Base-by-base conservation (phyloP, 257 asterid genomes). In the Solanum virginianum region DNA sequence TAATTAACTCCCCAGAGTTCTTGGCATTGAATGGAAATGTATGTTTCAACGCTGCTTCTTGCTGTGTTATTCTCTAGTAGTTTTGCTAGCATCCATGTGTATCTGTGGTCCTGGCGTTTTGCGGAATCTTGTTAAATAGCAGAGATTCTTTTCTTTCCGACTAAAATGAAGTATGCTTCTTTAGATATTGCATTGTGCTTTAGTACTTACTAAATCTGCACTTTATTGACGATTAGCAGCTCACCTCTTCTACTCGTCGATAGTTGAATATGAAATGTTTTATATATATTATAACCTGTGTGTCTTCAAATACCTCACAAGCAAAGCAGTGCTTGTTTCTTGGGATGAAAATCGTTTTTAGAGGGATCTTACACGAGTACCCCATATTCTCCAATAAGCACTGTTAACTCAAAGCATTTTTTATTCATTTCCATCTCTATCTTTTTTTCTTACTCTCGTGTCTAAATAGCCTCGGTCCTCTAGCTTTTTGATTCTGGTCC, bases 1-100 rank as follows among this genome's bases (percentile, higher is more conserved):
- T 97, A 85, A 94, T 97, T 84, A 91, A 95, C 89, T 97, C 99
- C 85, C 94, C 97, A 7, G 98, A 97, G 90, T 95, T 92, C 86
- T 86, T 94, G 91, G 91, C 92, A 85, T 92, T 97, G 81, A 92
- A 88, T 75, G 96, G 97, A 90, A 94, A 95, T 91, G 99, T 97
- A 92, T 24, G 95, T 90, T 82, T 83, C 84, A 69, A 12, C 26
- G 62, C 56, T 72, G 80, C 24, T 54, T 20, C 54, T 84, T 85
- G 83, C 51, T 36, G 24, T 3, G 55, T 51, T 36, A 32, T 70
- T 36, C 39, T 36, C 24, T 43, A 49, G 17, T 65, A 26, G 36
- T 74, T n/a, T 72, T n/a, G 56, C 59, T 3, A 45, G 59, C 1
- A 3, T 72, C 80, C 57, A 45, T 72, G 39, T 45, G 56, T 72